Evolutionary conservation across 805 yeast genomes (phyloP).

Genomic region (Kodamaea fukazawae): DNA sequence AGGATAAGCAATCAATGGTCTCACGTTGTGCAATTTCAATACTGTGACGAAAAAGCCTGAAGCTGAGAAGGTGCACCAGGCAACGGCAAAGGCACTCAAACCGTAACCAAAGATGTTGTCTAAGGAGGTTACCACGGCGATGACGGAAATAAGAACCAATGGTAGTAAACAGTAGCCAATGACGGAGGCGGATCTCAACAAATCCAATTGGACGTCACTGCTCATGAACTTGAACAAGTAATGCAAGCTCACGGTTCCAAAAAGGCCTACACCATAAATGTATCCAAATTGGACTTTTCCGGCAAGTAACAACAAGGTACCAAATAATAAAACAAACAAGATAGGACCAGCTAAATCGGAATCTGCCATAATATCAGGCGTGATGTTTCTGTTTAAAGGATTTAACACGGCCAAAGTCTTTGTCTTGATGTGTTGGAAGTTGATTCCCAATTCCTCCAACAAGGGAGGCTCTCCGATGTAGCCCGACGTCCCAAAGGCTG

Average conservation of each 20-base stretch:
- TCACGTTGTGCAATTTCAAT: slow-evolving; percentile 76
- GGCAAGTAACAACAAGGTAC: slow-evolving; percentile 73
- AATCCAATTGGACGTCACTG: slow-evolving; percentile 50
- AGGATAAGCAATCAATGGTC: slow-evolving; percentile 92
- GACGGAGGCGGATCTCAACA: slow-evolving; percentile 79
- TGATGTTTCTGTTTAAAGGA: slow-evolving; percentile 60
- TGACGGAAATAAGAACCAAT: slow-evolving; percentile 69
- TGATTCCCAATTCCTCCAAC: slow-evolving; percentile 89
- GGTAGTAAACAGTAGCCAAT: slow-evolving; percentile 94
- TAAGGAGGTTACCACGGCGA: slow-evolving; percentile 64
- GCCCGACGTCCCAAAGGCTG: slow-evolving; percentile 91
- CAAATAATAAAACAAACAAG: slow-evolving; percentile 82
- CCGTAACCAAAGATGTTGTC: slow-evolving; percentile 75
- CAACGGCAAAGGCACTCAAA: slow-evolving; percentile 61
- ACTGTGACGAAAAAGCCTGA: slow-evolving; percentile 90
- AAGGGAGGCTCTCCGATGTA: slow-evolving; percentile 94
- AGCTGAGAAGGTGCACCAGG: slow-evolving; percentile 92
- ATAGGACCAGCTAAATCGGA: slow-evolving; percentile 95
- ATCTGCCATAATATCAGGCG: slow-evolving; percentile 76
- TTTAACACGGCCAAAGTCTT: slow-evolving; percentile 86
- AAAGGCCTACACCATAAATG: slow-evolving; percentile 91
- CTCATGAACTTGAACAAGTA: slow-evolving; percentile 86
- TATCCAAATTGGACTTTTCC: slow-evolving; percentile 97
- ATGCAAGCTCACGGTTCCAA: slow-evolving; percentile 85
- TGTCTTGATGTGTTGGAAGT: slow-evolving; percentile 78